Evolutionary conservation across 2,329 filamentous ascomycete species (phyloP).

Genomic region (Talaromyces atroroseus): DNA sequence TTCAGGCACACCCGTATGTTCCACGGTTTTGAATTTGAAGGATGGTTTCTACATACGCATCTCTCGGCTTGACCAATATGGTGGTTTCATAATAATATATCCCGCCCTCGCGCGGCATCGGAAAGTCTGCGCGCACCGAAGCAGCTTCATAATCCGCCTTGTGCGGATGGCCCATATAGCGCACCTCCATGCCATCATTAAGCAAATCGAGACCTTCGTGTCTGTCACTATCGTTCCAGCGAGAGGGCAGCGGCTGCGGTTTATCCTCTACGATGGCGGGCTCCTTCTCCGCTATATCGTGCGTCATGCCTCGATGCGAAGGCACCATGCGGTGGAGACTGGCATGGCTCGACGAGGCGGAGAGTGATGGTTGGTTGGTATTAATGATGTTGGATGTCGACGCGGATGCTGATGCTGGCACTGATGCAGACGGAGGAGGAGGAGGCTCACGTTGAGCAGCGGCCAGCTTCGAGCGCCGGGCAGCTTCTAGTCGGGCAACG

Average conservation of each 20-base stretch:
- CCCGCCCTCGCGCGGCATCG: slow-evolving; percentile 83
- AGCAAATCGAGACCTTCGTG: slow-evolving; percentile 67
- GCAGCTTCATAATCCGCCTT: slow-evolving; percentile 69
- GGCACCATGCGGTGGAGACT: slow-evolving; percentile 56
- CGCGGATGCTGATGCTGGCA: neutral
- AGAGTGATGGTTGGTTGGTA: slow-evolving; percentile 31
- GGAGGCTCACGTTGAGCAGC: slow-evolving; percentile 50
- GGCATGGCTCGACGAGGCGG: slow-evolving; percentile 53
- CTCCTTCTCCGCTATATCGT: slow-evolving; percentile 76
- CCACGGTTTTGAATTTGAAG: too few relatives aligned
- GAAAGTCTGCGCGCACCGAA: slow-evolving; percentile 73
- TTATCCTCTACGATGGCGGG: slow-evolving; percentile 48
- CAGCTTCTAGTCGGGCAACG: slow-evolving; percentile 67
- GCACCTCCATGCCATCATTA: slow-evolving; percentile 66
- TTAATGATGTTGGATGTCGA: neutral
- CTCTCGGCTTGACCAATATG: slow-evolving; percentile 61
- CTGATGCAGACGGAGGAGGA: too few relatives aligned
- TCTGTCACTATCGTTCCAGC: slow-evolving; percentile 78
- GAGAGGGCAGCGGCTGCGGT: slow-evolving; percentile 66
- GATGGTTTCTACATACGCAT: slow-evolving; percentile 62
- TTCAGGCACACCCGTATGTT: too few relatives aligned
- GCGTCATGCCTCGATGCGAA: slow-evolving; percentile 70
- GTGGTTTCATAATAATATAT: slow-evolving; percentile 89
- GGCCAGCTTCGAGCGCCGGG: slow-evolving; percentile 56
- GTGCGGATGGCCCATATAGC: slow-evolving; percentile 53